phyloP scores from a whole-genome alignment of 192 early-diverging fungal genomes.

The Coemansia sp. region DNA sequence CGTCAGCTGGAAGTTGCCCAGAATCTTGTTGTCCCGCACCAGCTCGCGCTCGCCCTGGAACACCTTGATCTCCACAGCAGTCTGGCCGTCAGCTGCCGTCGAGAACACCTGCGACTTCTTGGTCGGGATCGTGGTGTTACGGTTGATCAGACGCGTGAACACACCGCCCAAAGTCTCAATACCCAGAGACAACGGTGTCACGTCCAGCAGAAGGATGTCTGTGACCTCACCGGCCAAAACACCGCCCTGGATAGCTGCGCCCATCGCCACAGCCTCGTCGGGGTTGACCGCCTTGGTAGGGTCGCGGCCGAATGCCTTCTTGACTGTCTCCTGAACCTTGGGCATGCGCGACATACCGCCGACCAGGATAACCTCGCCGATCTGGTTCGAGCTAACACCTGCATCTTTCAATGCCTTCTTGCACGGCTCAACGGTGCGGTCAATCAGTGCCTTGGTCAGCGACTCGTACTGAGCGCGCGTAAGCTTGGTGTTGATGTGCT shows the following conservation, averaged over 20 bases:
- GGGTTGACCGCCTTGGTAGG: conserved; percentile 96
- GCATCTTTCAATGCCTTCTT: conserved; percentile 98
- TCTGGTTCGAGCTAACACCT: conserved; percentile 72
- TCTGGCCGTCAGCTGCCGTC: conserved; percentile 97
- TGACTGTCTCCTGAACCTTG: conserved; percentile 92
- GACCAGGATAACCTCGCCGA: conserved; percentile 94
- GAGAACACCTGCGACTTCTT: conserved; percentile 99
- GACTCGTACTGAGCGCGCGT: conserved; percentile 88
- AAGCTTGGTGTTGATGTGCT: conserved; percentile 96
- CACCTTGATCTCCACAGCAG: conserved; percentile 95
- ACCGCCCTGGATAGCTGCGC: conserved; percentile 98
- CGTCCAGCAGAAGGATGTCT: conserved; percentile 93
- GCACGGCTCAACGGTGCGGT: conserved; percentile 90
- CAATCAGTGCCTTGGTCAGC: conserved; percentile 75
- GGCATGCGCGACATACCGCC: conserved; percentile 99
- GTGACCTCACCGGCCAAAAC: conserved; percentile 95
- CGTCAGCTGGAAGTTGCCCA: conserved; percentile 96
- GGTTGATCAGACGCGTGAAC: conserved; percentile 93
- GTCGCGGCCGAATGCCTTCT: conserved; percentile 83
- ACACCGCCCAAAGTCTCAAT: conserved; percentile 99
- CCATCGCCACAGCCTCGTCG: conserved; percentile 97
- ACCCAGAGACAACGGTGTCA: conserved; percentile 96
- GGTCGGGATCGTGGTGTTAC: conserved; percentile 99
- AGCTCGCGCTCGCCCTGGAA: conserved; percentile 99
- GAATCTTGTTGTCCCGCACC: conserved; percentile 94